Evolutionary conservation across 1,284 basidiomycete genomes (phyloP).

Genomic region (Ustilago curta): DNA sequence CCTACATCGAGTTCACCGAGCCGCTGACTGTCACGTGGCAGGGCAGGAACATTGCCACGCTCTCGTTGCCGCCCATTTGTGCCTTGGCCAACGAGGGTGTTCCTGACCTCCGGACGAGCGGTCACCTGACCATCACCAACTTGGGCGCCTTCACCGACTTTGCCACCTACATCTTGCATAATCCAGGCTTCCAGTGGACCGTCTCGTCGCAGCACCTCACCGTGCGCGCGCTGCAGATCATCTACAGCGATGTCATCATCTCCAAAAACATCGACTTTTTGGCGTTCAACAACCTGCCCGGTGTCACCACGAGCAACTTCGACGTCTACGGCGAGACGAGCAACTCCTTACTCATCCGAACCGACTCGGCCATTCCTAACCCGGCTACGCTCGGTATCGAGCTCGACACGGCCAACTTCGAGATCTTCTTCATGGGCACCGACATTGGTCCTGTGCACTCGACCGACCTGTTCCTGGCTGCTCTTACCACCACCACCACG

Average conservation of each 20-base stretch:
- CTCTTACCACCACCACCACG: conserved; percentile 73
- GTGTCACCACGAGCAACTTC: conserved; percentile 77
- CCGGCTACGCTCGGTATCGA: conserved; percentile 79
- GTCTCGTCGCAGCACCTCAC: conserved; percentile 77
- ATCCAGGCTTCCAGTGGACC: conserved; percentile 78
- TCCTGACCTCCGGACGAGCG: conserved; percentile 75
- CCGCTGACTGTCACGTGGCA: conserved; percentile 76
- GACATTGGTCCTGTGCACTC: conserved; percentile 71
- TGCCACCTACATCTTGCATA: conserved; percentile 77
- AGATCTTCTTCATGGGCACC: conserved; percentile 71
- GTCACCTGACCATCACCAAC: conserved; percentile 67
- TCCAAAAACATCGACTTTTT: conserved; percentile 77
- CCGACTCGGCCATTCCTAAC: conserved; percentile 78
- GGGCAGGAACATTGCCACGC: conserved; percentile 77
- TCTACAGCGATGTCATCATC: conserved; percentile 77
- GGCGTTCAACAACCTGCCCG: conserved; percentile 78
- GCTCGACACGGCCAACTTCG: conserved; percentile 78
- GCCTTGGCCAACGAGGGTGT: conserved; percentile 78
- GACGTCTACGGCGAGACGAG: conserved; percentile 73
- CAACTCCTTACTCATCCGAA: conserved; percentile 79
- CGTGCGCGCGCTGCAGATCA: conserved; percentile 77
- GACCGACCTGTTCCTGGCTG: conserved; percentile 73
- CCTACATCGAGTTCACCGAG: conserved; percentile 70
- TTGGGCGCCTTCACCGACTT: conserved; percentile 75
- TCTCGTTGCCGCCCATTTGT: conserved; percentile 78